Conservation (phyloP, 495 filamentous ascomycete species). For the Penicillium malachiteum region DNA sequence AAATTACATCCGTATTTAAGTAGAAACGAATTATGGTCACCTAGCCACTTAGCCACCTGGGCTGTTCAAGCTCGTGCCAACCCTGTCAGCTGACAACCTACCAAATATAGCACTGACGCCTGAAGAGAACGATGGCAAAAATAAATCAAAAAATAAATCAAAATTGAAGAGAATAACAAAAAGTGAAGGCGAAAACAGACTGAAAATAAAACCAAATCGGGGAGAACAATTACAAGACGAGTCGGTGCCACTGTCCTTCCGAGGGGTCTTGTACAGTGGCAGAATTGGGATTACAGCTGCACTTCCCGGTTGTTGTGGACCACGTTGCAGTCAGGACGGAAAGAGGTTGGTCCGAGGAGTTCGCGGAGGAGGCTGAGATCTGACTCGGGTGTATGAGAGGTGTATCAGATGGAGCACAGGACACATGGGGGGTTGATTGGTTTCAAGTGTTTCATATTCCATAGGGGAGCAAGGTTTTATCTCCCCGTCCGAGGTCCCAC, state of each 20-base stretch:
- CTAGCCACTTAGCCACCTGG: neutral
- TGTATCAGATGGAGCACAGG: constrained; percentile 2
- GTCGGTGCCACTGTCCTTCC: constrained; percentile 9
- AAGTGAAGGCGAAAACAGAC: neutral
- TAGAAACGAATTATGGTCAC: neutral
- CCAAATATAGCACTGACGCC: constrained; percentile 3
- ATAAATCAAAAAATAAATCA: neutral
- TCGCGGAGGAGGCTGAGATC: constrained; percentile 12
- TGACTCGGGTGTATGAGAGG: constrained; percentile 1
- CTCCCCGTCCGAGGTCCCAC: constrained; percentile 1
- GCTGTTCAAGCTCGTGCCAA: neutral
- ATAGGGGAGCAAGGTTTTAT: neutral
- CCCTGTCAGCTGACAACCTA: constrained; percentile 6
- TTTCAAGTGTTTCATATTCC: constrained; percentile 1
- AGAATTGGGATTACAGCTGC: constrained; percentile 20
- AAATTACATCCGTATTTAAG: neutral
- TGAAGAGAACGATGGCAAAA: neutral
- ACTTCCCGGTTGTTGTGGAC: constrained; percentile 16
- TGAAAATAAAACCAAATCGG: neutral
- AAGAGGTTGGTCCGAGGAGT: constrained; percentile 21
- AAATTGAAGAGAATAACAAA: neutral
- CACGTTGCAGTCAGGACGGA: constrained; percentile 23
- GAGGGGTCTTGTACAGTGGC: neutral
- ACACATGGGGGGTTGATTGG: neutral
- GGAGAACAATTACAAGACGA: neutral